These are phyloP conservation scores for Sclerotinia spermophila DNA, from an alignment of 2,329 filamentous ascomycete genomes.

Conservation along the genomic window DNA sequence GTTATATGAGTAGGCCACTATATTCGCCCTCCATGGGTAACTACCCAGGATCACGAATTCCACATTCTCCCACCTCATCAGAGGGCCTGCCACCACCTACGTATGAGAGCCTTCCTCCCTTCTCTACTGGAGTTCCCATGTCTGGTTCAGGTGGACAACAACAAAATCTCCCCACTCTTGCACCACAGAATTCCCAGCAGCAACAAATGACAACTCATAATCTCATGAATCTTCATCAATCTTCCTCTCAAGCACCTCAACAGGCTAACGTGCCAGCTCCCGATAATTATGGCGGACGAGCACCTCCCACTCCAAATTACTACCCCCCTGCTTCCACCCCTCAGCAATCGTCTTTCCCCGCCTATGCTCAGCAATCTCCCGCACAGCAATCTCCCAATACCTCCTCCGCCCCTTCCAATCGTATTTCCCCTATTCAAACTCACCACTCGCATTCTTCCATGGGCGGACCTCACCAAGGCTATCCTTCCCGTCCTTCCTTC, in stretches of 20 bases:
- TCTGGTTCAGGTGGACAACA: conserved; percentile 44
- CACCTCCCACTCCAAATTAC: conserved; percentile 54
- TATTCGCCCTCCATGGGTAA: conserved; percentile 55
- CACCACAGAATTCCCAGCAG: conserved; percentile 36
- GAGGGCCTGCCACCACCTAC: conserved; percentile 64
- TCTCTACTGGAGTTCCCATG: conserved; percentile 56
- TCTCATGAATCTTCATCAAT: conserved; percentile 48
- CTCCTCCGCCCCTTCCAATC: conserved; percentile 40
- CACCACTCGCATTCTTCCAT: conserved; percentile 43
- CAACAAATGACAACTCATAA: conserved; percentile 43
- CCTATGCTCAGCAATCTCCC: conserved; percentile 50
- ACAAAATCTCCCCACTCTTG: conserved; percentile 40
- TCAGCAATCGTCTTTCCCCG: conserved; percentile 45
- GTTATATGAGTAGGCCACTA: conserved; percentile 46
- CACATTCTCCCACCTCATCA: conserved; percentile 56
- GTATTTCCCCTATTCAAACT: conserved; percentile 41
- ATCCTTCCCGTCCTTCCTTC: conserved; percentile 46
- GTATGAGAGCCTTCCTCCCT: conserved; percentile 64
- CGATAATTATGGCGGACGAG: conserved; percentile 53
- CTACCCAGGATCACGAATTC: conserved; percentile 48
- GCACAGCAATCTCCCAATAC: conserved; percentile 44
- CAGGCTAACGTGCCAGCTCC: conserved; percentile 55
- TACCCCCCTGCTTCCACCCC: conserved; percentile 52
- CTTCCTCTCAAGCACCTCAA: conserved; percentile 46
- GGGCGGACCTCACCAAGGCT: conserved; percentile 54